Base-by-base conservation (phyloP, 1,284 basidiomycete species). In the Ceratobasidium sp. region DNA sequence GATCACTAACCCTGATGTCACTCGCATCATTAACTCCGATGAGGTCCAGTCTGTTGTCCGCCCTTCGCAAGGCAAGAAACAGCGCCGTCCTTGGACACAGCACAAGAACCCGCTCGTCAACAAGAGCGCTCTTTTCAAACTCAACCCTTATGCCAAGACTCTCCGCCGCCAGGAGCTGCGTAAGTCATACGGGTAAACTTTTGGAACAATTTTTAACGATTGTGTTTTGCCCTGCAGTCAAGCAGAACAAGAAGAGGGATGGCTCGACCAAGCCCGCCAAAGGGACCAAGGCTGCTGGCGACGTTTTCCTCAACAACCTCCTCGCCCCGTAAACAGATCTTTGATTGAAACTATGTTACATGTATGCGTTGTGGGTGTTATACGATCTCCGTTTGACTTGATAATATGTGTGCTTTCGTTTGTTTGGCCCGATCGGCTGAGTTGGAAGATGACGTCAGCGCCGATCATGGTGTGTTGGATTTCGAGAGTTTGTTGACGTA, bases 31-130 rank as follows among this genome's bases (percentile, higher is more conserved):
- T 91, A 99, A 99, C 93, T 96, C 93, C 84, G 92, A 94, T 81
- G 96, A 97, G 88, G 96, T 98, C 85, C 96, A 98, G 87, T 94
- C 96, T 77, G 94, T 98, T 83, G 91, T 98, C 82, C 95, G 97
- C 84, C 93, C 95, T 75, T 85, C 85, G 85, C 96, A 97, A 87
- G 87, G 91, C 80, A 93, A 94, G 86, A 84, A 88, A 80, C 93
- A 93, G 87, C 96, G 95, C 86, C 93, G 96, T 84, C 96, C 97
- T 81, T 98, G 96, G 95, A 96, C 96, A 81, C 97, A 99, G 90
- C 97, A 97, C 94, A 99, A 99, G 94, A 99, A 99, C 91, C 96
- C 97, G 78, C 91, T 98, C 84, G 87, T 92, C 88, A 99, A 99
- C 94, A 96, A 95, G 89, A 94, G 91, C 79, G 90, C 98, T 83